These are phyloP conservation scores for Funneliformis mosseae DNA, from an alignment of 192 early-diverging fungal species.

Conservation along the genomic window DNA sequence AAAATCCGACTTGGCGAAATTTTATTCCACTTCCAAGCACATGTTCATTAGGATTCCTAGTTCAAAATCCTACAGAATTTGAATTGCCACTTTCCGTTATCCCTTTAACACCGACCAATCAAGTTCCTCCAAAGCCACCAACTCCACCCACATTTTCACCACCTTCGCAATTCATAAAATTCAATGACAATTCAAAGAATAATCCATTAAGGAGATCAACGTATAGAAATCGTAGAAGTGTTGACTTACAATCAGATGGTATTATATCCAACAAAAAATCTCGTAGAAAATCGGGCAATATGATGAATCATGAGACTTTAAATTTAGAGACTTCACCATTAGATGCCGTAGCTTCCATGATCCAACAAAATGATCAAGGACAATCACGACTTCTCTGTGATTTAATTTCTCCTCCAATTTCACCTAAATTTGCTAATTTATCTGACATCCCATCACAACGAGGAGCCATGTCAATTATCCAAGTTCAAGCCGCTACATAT, in stretches of 20 bases:
- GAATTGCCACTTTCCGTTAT: neutral
- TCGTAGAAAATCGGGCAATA: neutral
- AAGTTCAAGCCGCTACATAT: neutral
- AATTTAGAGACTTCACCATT: neutral
- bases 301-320: too few species aligned
- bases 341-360: neutral
- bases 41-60: slow-evolving; percentile 8
- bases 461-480: too few species aligned
- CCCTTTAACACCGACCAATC: neutral
- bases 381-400: neutral
- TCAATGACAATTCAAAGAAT: neutral
- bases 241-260: neutral
- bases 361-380: neutral
- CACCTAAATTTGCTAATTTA: neutral
- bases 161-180: neutral
- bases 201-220: neutral
- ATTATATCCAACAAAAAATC: neutral
- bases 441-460: neutral
- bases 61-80: neutral
- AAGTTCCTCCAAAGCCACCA: neutral
- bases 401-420: neutral
- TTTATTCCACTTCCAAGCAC: slow-evolving; percentile 8
- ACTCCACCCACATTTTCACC: neutral
- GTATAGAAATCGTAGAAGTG: neutral
- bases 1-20: neutral